Evolutionary conservation across 1,284 basidiomycete genomes (phyloP), one percentile per base, ranked within the genome.

Genomic region (Malassezia cuniculi): DNA sequence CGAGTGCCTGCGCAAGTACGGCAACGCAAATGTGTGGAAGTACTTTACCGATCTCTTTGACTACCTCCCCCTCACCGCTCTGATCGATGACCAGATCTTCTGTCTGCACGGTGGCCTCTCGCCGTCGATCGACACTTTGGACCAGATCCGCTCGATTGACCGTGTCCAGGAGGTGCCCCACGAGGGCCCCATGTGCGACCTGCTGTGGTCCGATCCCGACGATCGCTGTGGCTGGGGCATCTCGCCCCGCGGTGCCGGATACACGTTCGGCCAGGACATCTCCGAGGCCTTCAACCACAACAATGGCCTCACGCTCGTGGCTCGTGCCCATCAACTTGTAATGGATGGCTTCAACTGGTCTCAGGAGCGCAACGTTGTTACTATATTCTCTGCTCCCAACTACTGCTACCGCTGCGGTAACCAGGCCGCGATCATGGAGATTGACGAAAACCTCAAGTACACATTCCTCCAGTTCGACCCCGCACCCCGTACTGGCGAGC

Each of bases 191-290:
- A 95, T 97, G 90, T 97, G 90, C 67, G 90, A 97, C 71, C 74
- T 97, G 39, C 76, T 97, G 39, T 97, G 90, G 90, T 95, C 89
- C 39, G 90, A 99, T 72, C 90, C 90, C 27, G 90, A 99, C 69
- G 90, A 97, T 72, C 81, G 93, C 41, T 94, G 87, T 69, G 93
- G 93, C 34, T 99, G 93, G 93, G 93, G 93, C 25, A 95, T 97
- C 66, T 93, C 86, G 58, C 93, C 93, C 28, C 82, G 93, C 69
- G 93, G 93, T 53, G 93, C 93, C 25, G 93, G 93, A 6, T 97
- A 95, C 71, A 97, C 90, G 7, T 99, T 99, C 67, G 93, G 93
- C 17, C 90, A 97, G 69, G 93, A 99, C 68, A 99, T 99, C 55
- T 85, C 82, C 43, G 86, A 93, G 69, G 85, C 85, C 14, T 93